phyloP scores from a whole-genome alignment of 1,139 yeast genomes.

The Scheffersomyces titani region DNA sequence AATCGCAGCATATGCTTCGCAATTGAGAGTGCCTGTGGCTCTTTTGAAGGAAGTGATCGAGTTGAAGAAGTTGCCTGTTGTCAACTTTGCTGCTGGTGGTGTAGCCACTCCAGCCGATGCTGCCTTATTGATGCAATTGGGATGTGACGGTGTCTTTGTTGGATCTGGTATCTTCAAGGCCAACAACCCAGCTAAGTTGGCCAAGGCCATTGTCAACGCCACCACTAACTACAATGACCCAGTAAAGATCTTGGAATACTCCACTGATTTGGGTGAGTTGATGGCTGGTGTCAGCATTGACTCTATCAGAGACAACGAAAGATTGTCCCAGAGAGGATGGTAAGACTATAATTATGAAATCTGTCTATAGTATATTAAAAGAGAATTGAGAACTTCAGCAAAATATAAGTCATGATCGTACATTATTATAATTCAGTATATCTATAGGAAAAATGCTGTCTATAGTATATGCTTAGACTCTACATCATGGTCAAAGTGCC shows the following conservation, averaged over 20 bases:
- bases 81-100: slow-evolving; percentile 90
- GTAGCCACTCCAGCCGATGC: slow-evolving; percentile 91
- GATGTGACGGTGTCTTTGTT: slow-evolving; percentile 90
- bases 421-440: too few relatives aligned
- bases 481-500: slow-evolving; percentile 12
- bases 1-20: slow-evolving; percentile 52
- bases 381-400: not conserved
- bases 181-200: slow-evolving; percentile 71
- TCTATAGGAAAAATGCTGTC: not conserved
- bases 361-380: not conserved
- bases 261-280: slow-evolving; percentile 75
- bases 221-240: slow-evolving; percentile 76
- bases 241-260: slow-evolving; percentile 61
- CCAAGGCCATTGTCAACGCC: slow-evolving; percentile 79
- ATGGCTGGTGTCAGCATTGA: slow-evolving; percentile 70
- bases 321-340: slow-evolving; percentile 57
- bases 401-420: too few relatives aligned
- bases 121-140: slow-evolving; percentile 84
- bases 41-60: slow-evolving; percentile 54
- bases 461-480: slow-evolving; percentile 9
- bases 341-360: slow-evolving; percentile 16
- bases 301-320: slow-evolving; percentile 48
- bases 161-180: slow-evolving; percentile 90
- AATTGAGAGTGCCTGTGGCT: slow-evolving; percentile 60
- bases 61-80: slow-evolving; percentile 68